phyloP scores from a whole-genome alignment of 805 yeast species.

The Clavispora phyllophila region DNA sequence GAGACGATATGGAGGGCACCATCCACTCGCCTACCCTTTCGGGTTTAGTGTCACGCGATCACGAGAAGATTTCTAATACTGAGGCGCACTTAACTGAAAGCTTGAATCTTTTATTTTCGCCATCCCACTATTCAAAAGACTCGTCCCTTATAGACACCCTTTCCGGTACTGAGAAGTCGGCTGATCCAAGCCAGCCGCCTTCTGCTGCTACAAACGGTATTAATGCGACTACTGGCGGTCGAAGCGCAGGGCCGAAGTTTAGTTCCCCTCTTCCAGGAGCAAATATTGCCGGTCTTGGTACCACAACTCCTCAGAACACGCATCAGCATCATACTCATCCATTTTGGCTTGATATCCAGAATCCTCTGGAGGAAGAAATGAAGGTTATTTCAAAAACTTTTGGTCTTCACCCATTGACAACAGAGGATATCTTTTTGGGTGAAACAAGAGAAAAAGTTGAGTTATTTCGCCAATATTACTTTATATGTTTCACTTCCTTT shows the following conservation, averaged over 20 bases:
- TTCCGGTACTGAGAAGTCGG: background rate
- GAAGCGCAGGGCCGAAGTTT: background rate
- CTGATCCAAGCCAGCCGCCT: background rate
- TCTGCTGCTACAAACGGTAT: background rate
- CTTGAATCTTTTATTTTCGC: conserved; percentile 60
- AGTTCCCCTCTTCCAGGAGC: background rate
- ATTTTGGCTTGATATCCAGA: conserved; percentile 82
- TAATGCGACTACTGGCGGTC: background rate
- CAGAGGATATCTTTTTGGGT: conserved; percentile 90
- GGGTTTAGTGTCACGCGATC: conserved; percentile 41
- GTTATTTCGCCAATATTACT: conserved; percentile 63
- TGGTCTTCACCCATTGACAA: conserved; percentile 93
- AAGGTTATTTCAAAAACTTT: conserved; percentile 84
- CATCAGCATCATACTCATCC: conserved; percentile 22
- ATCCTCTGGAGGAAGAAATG: conserved; percentile 97
- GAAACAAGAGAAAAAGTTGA: conserved; percentile 78
- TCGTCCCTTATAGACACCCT: background rate
- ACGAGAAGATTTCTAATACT: background rate
- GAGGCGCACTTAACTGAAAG: conserved; percentile 17
- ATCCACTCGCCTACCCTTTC: conserved; percentile 85
- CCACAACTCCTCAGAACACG: conserved; percentile 8
- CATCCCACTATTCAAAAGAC: conserved; percentile 28
- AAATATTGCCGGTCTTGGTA: conserved; percentile 1
- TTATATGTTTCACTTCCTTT: conserved; percentile 71
- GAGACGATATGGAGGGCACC: conserved; percentile 86